Evolutionary conservation across 2,329 filamentous ascomycete species (phyloP), one percentile per base, ranked within the genome.

Genomic region (Domatiomyces catenatus): DNA sequence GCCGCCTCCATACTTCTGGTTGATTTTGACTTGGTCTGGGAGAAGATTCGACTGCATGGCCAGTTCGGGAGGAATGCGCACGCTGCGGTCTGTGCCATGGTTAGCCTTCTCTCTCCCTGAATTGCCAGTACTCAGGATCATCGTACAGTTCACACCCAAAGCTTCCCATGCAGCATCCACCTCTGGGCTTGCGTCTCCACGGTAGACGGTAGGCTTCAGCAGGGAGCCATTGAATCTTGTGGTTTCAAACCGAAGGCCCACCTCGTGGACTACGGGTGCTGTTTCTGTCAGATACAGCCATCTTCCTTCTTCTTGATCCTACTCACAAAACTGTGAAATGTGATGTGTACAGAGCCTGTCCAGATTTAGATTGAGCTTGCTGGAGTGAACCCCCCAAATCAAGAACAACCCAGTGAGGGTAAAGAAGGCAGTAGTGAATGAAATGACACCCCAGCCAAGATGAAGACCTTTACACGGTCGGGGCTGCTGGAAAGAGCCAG

Each of bases 111-210:
- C 50, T 48, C 43, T 24, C 42, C 42, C 5, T 5, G 32, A 4
- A 1, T 39, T 18, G 48, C 39, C 22, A 39, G 15, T 46, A 22
- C 15, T 2, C 3, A 3, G 1, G 43, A 10, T 2, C 28, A n/a
- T 56, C 71, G 54, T 53, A 77, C 74, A 77, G 15, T 75, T 69
- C 0, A 72, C 64, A 8, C 75, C 75, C 0, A 77, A 55, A 1
- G 67, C 66, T 19, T 66, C 68, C 77, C 78, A 81, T 0, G 76
- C 77, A 2, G 68, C 69, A 53, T 81, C 78, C 0, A 79, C 75
- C 48, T 76, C 73, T 0, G 73, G 70, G 0, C 72, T 67, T 18
- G 69, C 72, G 10, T 67, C 60, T 51, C 70, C 66, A 1, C 77
- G 71, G 58, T 74, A 81, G 15, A 74, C 62, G 22, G 73, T 74